phyloP scores from a whole-genome alignment of 169 alveolate species.

The Eimeria maxima region DNA sequence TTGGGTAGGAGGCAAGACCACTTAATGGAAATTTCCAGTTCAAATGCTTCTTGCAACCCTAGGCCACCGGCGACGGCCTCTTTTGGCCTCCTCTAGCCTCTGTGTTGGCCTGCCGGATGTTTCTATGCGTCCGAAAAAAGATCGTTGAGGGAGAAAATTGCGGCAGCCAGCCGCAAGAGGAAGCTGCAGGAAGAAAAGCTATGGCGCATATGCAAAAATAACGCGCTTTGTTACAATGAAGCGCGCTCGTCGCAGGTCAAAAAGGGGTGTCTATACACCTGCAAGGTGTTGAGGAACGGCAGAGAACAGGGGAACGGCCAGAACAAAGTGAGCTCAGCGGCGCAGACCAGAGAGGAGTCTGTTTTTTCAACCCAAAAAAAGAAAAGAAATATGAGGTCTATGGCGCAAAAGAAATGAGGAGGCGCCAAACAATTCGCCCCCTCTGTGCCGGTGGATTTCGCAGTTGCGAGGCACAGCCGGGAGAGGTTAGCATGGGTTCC shows the following conservation, averaged over 20 bases:
- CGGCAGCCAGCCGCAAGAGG: constrained; percentile 26
- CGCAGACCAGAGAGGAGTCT: constrained; percentile 15
- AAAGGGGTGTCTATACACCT: constrained; percentile 70
- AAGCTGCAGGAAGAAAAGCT: neutral
- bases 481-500: constrained; percentile 37
- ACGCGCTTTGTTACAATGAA: neutral
- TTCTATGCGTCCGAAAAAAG: constrained; percentile 14
- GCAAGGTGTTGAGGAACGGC: constrained; percentile 13
- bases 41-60: neutral
- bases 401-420: constrained; percentile 46
- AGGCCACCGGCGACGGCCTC: constrained; percentile 58
- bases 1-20: neutral
- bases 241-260: constrained; percentile 36
- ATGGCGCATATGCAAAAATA: neutral
- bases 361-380: neutral
- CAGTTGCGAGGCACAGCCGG: constrained; percentile 56
- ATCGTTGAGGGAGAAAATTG: constrained; percentile 13
- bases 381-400: constrained; percentile 1
- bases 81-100: constrained; percentile 32
- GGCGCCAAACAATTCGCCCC: neutral
- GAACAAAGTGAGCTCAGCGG: constrained; percentile 39
- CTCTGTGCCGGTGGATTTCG: constrained; percentile 40
- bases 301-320: constrained; percentile 36
- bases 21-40: neutral
- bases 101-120: neutral